Evolutionary conservation across 129 eudicot genomes (phyloP).

Genomic region (Smallanthus sonchifolius): DNA sequence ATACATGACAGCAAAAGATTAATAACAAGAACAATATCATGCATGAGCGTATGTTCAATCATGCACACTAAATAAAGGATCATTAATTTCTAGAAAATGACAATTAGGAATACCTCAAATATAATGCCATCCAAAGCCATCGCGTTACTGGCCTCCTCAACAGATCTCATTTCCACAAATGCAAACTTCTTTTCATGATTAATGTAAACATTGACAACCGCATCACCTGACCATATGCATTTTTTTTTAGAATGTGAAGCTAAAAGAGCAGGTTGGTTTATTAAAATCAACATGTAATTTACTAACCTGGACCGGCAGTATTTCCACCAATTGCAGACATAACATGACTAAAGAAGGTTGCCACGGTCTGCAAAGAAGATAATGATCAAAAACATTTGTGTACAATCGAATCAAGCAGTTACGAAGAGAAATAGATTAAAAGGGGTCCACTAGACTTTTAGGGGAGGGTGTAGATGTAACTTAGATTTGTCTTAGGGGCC

Average conservation of each 20-base stretch:
- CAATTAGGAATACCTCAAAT: slow-evolving; percentile 52
- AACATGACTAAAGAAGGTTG: slow-evolving; percentile 91
- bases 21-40: neutral
- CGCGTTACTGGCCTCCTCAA: slow-evolving; percentile 99
- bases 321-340: slow-evolving; percentile 98
- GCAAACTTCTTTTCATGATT: slow-evolving; percentile 98
- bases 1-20: neutral
- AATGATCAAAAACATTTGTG: neutral
- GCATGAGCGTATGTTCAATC: neutral
- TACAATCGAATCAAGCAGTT: neutral
- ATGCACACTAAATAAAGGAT: neutral
- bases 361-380: slow-evolving; percentile 68
- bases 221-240: slow-evolving; percentile 57
- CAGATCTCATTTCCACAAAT: slow-evolving; percentile 99
- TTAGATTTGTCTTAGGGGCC: too few relatives aligned
- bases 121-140: slow-evolving; percentile 97
- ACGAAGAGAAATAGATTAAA: neutral
- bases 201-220: slow-evolving; percentile 95
- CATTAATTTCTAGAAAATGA: neutral
- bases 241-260: neutral
- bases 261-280: neutral
- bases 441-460: neutral
- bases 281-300: neutral
- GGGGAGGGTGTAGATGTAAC: too few relatives aligned
- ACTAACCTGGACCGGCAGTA: slow-evolving; percentile 97